These are phyloP conservation scores for Trichoderma harzianum DNA, from an alignment of 2,329 filamentous ascomycete genomes.

Conservation along the genomic window DNA sequence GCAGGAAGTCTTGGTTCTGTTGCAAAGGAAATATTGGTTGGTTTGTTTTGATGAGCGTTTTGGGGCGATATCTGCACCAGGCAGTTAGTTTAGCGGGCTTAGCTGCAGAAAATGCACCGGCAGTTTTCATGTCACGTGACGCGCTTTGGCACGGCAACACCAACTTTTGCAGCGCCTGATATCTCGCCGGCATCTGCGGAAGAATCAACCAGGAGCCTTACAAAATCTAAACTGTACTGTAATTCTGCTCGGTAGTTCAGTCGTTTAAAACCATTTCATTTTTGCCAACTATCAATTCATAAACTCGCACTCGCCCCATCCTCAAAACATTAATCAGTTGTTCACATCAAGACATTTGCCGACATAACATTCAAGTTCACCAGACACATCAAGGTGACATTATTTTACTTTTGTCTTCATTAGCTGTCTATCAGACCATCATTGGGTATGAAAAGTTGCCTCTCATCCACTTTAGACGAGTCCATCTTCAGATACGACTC, in stretches of 20 bases:
- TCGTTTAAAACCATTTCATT: background rate
- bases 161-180: background rate
- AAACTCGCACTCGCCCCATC: background rate
- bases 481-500: conserved; percentile 36
- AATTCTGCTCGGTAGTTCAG: background rate
- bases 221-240: background rate
- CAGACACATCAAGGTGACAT: conserved; percentile 18
- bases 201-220: background rate
- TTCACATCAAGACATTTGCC: background rate
- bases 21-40: background rate
- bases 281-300: background rate
- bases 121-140: background rate
- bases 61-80: background rate
- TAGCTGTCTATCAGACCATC: conserved; percentile 40
- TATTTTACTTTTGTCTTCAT: conserved; percentile 44
- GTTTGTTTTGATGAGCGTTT: background rate
- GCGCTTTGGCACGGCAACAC: background rate
- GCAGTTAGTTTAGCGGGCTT: background rate
- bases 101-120: background rate
- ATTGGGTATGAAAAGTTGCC: conserved; percentile 39
- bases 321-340: background rate
- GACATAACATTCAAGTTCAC: conserved; percentile 6
- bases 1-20: background rate
- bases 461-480: conserved; percentile 35
- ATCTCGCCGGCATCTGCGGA: background rate